Evolutionary conservation across 2,329 filamentous ascomycete species (phyloP), one percentile per base, ranked within the genome.

Genomic region (Myriosclerotinia scirpicola): DNA sequence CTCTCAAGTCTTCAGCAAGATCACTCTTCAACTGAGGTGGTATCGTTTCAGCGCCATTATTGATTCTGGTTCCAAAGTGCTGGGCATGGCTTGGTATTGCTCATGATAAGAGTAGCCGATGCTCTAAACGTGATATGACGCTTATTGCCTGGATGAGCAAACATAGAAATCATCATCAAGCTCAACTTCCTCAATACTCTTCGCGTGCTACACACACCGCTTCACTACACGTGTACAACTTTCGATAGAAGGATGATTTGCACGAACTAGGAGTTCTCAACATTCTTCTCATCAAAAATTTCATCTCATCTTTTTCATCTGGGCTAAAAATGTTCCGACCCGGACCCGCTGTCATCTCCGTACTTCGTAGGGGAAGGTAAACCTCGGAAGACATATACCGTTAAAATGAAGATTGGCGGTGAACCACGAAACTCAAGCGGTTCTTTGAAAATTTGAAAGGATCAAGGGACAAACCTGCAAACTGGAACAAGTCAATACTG

Each of bases 331-430:
- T 12, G 17, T 38, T 50, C 44, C 44, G 30, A 38, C 44, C 46
- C 58, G 44, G 58, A 60, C 44, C 58, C 58, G 44, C 58, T 60
- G 44, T 50, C 56, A 60, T 48, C 56, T 60, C 56, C 20, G 42
- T 36, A 60, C 56, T 60, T 42, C 20, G 42, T 36, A 60, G 44
- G 58, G 38, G 30, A 5, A 44, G 54, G 20, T n/a, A 26, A 5
- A 26, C 30, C 30, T 34, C 30, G 30, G 36, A 30, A 48, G 30
- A 48, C 20, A 48, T 30, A 44, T 36, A 17, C 30, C 40, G 58
- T 38, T 48, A 50, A 50, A 34, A 38, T 60, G 58, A 60, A 38
- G 44, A 60, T 50, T 26, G 14, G 58, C 58, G 44, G 58, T 62
- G 48, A 62, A 34, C 34, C 34, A 53, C 22, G 36, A 54, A 54